Evolutionary conservation across 768 basidiomycete species (phyloP).

Genomic region (Coprinopsis sp.): DNA sequence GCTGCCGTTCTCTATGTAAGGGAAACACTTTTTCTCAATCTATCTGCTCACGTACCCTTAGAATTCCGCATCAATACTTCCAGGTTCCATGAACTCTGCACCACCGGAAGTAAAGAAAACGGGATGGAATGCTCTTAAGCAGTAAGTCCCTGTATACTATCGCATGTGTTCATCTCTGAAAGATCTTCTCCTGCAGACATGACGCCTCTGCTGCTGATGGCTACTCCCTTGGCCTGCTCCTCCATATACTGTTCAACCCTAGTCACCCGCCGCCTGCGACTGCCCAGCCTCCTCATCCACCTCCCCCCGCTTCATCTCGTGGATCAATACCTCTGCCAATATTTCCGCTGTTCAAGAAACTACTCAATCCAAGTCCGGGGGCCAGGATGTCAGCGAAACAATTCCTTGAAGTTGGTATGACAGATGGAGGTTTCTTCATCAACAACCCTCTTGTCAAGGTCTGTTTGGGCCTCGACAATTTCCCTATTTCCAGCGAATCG

Average conservation of each 20-base stretch:
- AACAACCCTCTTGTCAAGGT: slow-evolving; percentile 81
- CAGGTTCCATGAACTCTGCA: slow-evolving; percentile 52
- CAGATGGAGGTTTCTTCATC: slow-evolving; percentile 77
- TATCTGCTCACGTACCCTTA: slow-evolving; percentile 25
- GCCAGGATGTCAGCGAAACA: slow-evolving; percentile 68
- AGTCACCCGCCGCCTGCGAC: slow-evolving; percentile 65
- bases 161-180: slow-evolving; percentile 2
- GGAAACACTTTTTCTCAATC: slow-evolving; percentile 6
- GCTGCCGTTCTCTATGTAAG: slow-evolving; percentile 76
- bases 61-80: slow-evolving; percentile 64
- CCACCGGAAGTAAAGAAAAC: slow-evolving; percentile 86
- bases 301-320: slow-evolving; percentile 69
- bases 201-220: slow-evolving; percentile 70
- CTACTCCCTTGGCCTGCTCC: slow-evolving; percentile 82
- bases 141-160: slow-evolving; percentile 41
- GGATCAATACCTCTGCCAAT: slow-evolving; percentile 71
- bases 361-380: slow-evolving; percentile 86
- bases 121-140: slow-evolving; percentile 81
- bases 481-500: slow-evolving; percentile 71
- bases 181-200: slow-evolving; percentile 25
- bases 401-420: slow-evolving; percentile 81
- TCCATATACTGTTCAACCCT: slow-evolving; percentile 87
- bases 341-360: slow-evolving; percentile 79
- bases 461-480: slow-evolving; percentile 81
- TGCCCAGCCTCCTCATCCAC: slow-evolving; percentile 67